phyloP scores from a whole-genome alignment of 2,329 filamentous ascomycete genomes.

The Cytospora leucostoma region DNA sequence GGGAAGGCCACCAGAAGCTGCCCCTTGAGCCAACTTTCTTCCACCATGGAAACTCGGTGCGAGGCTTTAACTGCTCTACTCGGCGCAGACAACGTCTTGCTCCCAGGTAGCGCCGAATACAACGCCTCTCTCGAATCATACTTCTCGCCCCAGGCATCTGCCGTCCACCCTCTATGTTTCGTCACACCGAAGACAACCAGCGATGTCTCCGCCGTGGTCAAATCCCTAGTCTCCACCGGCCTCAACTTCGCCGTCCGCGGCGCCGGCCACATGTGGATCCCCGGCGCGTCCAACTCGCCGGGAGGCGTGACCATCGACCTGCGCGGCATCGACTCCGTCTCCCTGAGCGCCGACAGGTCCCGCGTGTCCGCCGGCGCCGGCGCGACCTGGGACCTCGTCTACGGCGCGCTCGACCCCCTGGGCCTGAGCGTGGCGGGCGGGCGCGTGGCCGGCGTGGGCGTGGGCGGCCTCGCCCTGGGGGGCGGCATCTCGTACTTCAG shows the following conservation, averaged over 20 bases:
- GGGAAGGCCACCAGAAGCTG: no score
- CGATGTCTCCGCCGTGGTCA: slow-evolving; percentile 14
- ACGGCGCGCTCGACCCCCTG: slow-evolving; percentile 26
- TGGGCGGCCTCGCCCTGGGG: slow-evolving; percentile 25
- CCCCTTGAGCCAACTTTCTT: no score
- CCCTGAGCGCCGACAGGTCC: neutral
- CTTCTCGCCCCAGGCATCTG: slow-evolving; percentile 15
- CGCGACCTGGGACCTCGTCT: slow-evolving; percentile 23
- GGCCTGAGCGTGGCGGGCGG: slow-evolving; percentile 26
- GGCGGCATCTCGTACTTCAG: slow-evolving; percentile 25
- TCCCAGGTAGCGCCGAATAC: neutral
- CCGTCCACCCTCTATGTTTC: slow-evolving; percentile 10
- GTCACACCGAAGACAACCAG: neutral
- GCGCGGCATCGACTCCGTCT: neutral
- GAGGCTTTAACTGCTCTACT: slow-evolving; percentile 1
- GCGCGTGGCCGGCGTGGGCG: slow-evolving; percentile 25
- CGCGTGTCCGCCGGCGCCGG: slow-evolving; percentile 22
- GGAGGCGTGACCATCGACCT: slow-evolving; percentile 18
- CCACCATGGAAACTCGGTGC: no score
- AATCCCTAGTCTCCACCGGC: neutral
- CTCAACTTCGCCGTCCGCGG: slow-evolving; percentile 9
- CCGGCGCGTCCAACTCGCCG: slow-evolving; percentile 1
- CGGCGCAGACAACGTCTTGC: slow-evolving; percentile 2
- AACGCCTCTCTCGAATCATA: slow-evolving; percentile 2
- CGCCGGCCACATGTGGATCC: slow-evolving; percentile 18